Conservation (phyloP, 352 stramenopile species). For the Globisporangium solare region DNA sequence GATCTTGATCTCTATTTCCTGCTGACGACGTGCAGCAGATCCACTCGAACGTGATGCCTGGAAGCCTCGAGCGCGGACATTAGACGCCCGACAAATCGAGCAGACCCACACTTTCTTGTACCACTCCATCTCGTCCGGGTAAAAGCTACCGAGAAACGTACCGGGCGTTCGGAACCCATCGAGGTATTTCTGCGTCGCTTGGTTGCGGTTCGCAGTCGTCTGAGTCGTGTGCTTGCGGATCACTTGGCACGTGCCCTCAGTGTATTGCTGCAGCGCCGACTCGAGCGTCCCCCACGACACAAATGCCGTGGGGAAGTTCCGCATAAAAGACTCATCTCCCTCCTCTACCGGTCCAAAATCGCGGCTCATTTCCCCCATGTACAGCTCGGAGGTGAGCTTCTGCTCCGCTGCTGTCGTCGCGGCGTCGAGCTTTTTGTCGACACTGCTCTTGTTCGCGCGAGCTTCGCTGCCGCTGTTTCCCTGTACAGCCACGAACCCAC, state of each 20-base stretch:
- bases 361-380: background rate
- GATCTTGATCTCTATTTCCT: constrained; percentile 8
- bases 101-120: constrained; percentile 11
- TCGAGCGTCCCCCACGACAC: constrained; percentile 4
- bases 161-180: constrained; percentile 2
- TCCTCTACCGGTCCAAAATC: constrained; percentile 6
- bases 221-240: constrained; percentile 3
- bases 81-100: constrained; percentile 4
- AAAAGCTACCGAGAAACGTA: constrained; percentile 8
- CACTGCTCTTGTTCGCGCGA: too few species aligned
- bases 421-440: too few species aligned
- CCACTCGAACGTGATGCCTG: too few species aligned
- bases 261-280: background rate
- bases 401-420: too few species aligned
- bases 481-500: too few species aligned
- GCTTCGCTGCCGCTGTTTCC: too few species aligned
- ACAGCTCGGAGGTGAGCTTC: background rate
- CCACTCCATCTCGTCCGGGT: constrained; percentile 6
- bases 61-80: background rate
- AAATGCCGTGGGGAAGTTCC: constrained; percentile 1
- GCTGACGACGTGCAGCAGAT: background rate
- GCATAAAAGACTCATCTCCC: constrained; percentile 3
- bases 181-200: constrained; percentile 10
- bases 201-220: constrained; percentile 2
- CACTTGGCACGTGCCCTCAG: constrained; percentile 5